phyloP scores from a whole-genome alignment of 2,329 filamentous ascomycete genomes.

The Coniochaeta sp. region DNA sequence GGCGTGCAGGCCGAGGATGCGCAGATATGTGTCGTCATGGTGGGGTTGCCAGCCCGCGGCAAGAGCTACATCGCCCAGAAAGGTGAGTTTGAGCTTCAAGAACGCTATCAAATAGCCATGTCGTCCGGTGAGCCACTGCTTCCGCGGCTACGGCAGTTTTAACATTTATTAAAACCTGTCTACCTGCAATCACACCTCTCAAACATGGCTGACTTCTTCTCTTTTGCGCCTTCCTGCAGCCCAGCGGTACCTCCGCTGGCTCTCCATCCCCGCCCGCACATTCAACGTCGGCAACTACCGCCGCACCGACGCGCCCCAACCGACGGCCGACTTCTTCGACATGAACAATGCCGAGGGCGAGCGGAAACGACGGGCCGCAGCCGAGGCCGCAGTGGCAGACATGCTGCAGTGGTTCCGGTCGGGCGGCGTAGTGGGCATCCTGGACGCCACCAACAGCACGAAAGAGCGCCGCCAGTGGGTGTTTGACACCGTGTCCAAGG shows the following conservation, averaged over 20 bases:
- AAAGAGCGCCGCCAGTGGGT: slow-evolving; percentile 89
- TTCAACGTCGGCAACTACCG: slow-evolving; percentile 98
- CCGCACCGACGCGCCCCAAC: slow-evolving; percentile 81
- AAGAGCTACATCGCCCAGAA: slow-evolving; percentile 98
- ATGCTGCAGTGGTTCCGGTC: slow-evolving; percentile 89
- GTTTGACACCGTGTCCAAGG: slow-evolving; percentile 64
- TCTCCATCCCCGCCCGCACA: slow-evolving; percentile 85
- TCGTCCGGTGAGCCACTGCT: slow-evolving; percentile 1
- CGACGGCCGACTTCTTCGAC: slow-evolving; percentile 92
- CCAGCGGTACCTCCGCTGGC: slow-evolving; percentile 91
- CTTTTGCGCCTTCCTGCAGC: slow-evolving; percentile 40
- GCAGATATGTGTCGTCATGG: slow-evolving; percentile 98
- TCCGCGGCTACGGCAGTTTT: neutral
- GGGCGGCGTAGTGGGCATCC: slow-evolving; percentile 79
- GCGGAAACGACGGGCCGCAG: slow-evolving; percentile 77
- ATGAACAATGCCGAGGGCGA: slow-evolving; percentile 85
- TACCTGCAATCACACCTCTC: neutral
- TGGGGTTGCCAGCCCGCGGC: slow-evolving; percentile 87
- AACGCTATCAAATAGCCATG: neutral
- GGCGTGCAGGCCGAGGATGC: slow-evolving; percentile 90
- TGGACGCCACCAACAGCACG: slow-evolving; percentile 96
- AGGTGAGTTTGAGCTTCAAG: slow-evolving; percentile 49
- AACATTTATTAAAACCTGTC: neutral
- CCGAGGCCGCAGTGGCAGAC: slow-evolving; percentile 84
- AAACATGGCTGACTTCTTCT: neutral